These are phyloP conservation scores for Polytrichum formosum DNA, from an alignment of 225 moss, liverwort and hornwort genomes.

Conservation along the genomic window DNA sequence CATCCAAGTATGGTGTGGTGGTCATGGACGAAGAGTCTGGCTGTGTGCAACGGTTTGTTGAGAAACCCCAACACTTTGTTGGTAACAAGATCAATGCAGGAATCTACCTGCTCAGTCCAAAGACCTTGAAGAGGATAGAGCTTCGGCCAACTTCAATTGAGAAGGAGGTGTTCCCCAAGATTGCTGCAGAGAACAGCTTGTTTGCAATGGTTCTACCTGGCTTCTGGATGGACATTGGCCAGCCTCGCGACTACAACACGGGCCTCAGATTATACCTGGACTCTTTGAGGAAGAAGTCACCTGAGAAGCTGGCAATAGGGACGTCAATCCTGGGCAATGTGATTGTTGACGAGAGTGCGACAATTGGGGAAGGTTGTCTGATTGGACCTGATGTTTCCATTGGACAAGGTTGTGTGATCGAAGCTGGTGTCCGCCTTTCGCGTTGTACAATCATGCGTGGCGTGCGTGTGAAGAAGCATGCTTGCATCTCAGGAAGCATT, in stretches of 20 bases:
- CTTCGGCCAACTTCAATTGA: conserved; percentile 89
- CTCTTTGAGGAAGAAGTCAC: conserved; percentile 53
- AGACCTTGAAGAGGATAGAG: conserved; percentile 62
- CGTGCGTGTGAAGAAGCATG: conserved; percentile 91
- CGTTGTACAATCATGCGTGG: conserved; percentile 95
- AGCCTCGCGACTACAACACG: conserved; percentile 91
- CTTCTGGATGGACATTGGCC: conserved; percentile 99
- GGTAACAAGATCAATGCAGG: conserved; percentile 99
- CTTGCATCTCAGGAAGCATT: conserved; percentile 86
- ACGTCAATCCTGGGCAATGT: conserved; percentile 68
- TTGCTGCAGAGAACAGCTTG: conserved; percentile 60
- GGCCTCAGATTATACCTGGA: conserved; percentile 88
- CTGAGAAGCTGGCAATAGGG: conserved; percentile 52
- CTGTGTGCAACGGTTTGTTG: conserved; percentile 73
- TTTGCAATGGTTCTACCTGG: conserved; percentile 94
- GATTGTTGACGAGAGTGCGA: conserved; percentile 68
- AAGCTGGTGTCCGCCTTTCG: conserved; percentile 82
- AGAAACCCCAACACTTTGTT: conserved; percentile 80
- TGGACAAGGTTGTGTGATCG: conserved; percentile 81
- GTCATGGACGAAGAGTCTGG: conserved; percentile 80
- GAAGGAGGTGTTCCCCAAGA: conserved; percentile 90
- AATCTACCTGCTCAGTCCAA: conserved; percentile 75
- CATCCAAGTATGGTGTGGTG: conserved; percentile 95
- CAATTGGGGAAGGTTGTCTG: conserved; percentile 81
- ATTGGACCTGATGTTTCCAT: conserved; percentile 94